Evolutionary conservation across 2,329 filamentous ascomycete genomes (phyloP).

Genomic region (Alternaria gaisen): DNA sequence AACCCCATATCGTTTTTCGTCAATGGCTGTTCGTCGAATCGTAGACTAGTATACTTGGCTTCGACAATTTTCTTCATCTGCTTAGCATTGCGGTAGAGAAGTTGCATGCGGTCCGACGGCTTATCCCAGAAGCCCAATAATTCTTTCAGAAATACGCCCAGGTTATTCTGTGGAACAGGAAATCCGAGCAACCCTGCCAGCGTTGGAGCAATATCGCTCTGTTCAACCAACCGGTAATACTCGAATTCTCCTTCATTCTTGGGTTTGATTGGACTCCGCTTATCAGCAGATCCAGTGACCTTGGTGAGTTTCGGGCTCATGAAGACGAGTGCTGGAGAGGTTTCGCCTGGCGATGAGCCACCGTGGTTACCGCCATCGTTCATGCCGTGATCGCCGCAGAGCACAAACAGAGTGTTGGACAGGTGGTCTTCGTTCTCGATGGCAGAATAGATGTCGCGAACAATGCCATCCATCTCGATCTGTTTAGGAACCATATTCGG

Average conservation of each 20-base stretch:
- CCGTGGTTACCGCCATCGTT: conserved; percentile 98
- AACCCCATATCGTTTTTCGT: conserved; percentile 17
- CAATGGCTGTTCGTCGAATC: conserved; percentile 52
- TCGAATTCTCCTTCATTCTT: conserved; percentile 70
- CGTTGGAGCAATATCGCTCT: conserved; percentile 92
- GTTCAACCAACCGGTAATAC: conserved; percentile 86
- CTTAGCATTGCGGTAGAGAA: conserved; percentile 79
- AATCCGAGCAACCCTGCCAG: conserved; percentile 87
- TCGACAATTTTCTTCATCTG: conserved; percentile 82
- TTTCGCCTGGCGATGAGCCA: conserved; percentile 91
- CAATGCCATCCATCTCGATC: conserved; percentile 87
- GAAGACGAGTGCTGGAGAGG: conserved; percentile 90
- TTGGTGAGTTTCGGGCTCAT: conserved; percentile 81
- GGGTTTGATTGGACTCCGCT: conserved; percentile 65
- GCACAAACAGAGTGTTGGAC: conserved; percentile 78
- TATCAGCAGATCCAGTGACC: conserved; percentile 54
- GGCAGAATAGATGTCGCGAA: conserved; percentile 77
- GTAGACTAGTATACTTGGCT: conserved; percentile 71
- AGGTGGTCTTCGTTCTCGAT: conserved; percentile 77
- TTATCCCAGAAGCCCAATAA: conserved; percentile 80
- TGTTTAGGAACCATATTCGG: conserved; percentile 94
- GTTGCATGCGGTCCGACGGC: conserved; percentile 65
- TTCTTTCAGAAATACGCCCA: conserved; percentile 84
- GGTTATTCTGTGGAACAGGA: conserved; percentile 86
- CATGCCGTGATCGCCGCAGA: conserved; percentile 98